These are phyloP conservation scores for Trichoderma pleuroti DNA, from an alignment of 2,329 filamentous ascomycete species.

Conservation along the genomic window DNA sequence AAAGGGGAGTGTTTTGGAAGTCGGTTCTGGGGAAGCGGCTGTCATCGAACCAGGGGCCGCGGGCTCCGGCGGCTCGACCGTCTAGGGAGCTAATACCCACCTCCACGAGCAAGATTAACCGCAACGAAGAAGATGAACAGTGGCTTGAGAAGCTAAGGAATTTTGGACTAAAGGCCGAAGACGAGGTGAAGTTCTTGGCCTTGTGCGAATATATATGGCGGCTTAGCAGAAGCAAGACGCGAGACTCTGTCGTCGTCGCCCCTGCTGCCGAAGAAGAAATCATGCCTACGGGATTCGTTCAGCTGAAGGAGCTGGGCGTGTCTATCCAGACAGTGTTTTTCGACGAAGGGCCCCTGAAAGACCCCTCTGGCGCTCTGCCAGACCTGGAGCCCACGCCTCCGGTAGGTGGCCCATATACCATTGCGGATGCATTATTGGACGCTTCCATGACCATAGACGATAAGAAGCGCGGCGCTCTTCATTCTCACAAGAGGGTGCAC, in stretches of 20 bases:
- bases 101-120: slow-evolving; percentile 60
- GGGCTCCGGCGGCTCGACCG: slow-evolving; percentile 50
- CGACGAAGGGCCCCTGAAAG: slow-evolving; percentile 64
- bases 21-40: slow-evolving; percentile 63
- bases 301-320: slow-evolving; percentile 70
- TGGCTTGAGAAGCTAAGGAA: slow-evolving; percentile 86
- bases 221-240: slow-evolving; percentile 67
- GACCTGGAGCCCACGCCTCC: slow-evolving; percentile 33
- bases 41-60: slow-evolving; percentile 59
- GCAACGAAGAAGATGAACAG: slow-evolving; percentile 89
- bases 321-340: slow-evolving; percentile 90
- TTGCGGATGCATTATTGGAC: slow-evolving; percentile 85
- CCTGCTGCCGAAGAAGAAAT: slow-evolving; percentile 34
- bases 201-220: slow-evolving; percentile 91
- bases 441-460: slow-evolving; percentile 86
- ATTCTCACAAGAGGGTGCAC: slow-evolving; percentile 46
- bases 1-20: slow-evolving; percentile 86
- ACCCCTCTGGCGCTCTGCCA: slow-evolving; percentile 31
- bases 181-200: slow-evolving; percentile 84
- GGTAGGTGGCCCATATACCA: slow-evolving; percentile 60
- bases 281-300: slow-evolving; percentile 50
- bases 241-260: slow-evolving; percentile 36
- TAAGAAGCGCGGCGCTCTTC: slow-evolving; percentile 49
- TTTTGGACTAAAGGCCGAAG: slow-evolving; percentile 74
- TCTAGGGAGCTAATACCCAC: slow-evolving; percentile 54